A percentile compares a stretch with the other conserved stretches of the same genome.
These are phyloP conservation scores for Globisporangium alternatum DNA, from an alignment of 352 stramenopile genomes.

Conservation along the genomic window DNA sequence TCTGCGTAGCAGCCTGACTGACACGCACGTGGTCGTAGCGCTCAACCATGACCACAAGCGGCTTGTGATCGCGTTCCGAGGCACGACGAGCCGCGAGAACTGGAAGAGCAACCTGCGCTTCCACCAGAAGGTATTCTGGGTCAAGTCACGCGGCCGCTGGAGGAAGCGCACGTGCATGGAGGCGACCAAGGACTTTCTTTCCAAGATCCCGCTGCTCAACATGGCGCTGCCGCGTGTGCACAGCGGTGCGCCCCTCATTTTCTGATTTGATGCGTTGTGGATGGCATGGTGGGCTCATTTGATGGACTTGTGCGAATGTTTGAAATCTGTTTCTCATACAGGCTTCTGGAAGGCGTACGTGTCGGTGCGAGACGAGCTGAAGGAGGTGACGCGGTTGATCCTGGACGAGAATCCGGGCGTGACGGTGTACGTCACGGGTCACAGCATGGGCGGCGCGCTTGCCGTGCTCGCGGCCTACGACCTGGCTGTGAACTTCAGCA, in stretches of 20 bases:
- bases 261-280: background rate
- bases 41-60: constrained; percentile 51
- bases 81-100: constrained; percentile 83
- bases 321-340: constrained; percentile 17
- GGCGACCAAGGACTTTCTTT: constrained; percentile 52
- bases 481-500: constrained; percentile 80
- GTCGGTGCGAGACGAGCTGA: constrained; percentile 73
- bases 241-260: constrained; percentile 43
- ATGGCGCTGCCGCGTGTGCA: constrained; percentile 83
- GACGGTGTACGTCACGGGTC: constrained; percentile 90
- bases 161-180: constrained; percentile 60
- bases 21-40: constrained; percentile 75
- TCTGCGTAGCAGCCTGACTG: constrained; percentile 61
- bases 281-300: background rate
- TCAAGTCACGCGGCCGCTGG: constrained; percentile 58
- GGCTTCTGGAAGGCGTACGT: constrained; percentile 86
- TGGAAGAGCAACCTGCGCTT: constrained; percentile 88
- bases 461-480: constrained; percentile 88
- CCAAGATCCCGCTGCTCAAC: constrained; percentile 80
- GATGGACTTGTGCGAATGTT: background rate
- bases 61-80: constrained; percentile 83
- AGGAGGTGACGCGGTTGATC: constrained; percentile 73
- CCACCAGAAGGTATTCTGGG: constrained; percentile 75
- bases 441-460: constrained; percentile 91
- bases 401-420: constrained; percentile 81